Evolutionary conservation across 1,284 basidiomycete genomes (phyloP).

Genomic region (Fomitiporia mediterranea): DNA sequence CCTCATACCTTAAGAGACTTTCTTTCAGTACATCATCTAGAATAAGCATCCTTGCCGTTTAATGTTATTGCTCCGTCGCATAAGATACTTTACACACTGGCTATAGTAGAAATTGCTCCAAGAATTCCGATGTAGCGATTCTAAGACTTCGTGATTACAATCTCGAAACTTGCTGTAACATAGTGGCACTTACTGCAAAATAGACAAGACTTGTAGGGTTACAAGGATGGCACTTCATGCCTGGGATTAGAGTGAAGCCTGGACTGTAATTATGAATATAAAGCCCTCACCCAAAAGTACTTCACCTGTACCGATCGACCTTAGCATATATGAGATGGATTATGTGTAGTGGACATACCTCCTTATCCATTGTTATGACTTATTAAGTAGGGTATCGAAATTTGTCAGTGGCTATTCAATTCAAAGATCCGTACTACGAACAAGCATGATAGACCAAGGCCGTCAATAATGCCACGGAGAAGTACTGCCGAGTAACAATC

Average conservation of each 20-base stretch:
- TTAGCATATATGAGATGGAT: background rate
- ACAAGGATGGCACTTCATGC: background rate
- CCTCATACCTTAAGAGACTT: no score
- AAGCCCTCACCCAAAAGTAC: background rate
- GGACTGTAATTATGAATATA: background rate
- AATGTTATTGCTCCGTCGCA: no score
- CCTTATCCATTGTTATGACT: background rate
- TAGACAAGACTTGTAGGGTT: background rate
- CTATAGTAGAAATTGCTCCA: background rate
- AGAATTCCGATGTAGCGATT: slow-evolving; percentile 1
- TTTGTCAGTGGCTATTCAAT: background rate
- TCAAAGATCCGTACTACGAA: background rate
- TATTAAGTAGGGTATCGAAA: no score
- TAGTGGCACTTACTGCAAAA: background rate
- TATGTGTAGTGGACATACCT: background rate
- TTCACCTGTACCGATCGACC: background rate
- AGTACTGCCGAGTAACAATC: background rate
- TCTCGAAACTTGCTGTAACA: background rate
- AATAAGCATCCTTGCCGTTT: no score
- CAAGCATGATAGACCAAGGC: background rate
- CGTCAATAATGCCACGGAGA: background rate
- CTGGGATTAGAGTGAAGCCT: background rate
- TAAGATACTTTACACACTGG: background rate
- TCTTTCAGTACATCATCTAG: no score
- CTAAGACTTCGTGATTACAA: background rate